Base-by-base conservation (phyloP, 176 grass and related monocot species). In the Puccinellia tenuiflora region DNA sequence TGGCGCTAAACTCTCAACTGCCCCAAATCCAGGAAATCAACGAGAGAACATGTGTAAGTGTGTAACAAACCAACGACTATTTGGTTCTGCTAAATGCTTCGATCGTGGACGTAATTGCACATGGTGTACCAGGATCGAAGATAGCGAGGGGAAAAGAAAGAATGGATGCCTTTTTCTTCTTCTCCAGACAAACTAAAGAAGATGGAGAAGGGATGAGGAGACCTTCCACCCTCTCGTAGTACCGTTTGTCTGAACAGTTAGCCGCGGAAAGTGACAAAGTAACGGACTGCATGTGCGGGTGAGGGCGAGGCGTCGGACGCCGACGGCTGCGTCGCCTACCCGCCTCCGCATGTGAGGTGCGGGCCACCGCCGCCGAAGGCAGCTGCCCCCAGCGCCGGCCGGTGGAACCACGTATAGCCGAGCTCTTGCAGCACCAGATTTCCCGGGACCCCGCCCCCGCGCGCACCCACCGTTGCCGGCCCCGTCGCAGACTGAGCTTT, bases 271-370 rank as follows among this genome's bases (percentile, higher is more conserved):
- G 87, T 47, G 83, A 85, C 83, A 56, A 53, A 52, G 52, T 10
- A 85, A 89, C 87, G 73, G 83, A 85, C 84, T 51, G 88, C 88
- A 84, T 90, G 88, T 90, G 85, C 80, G 64, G n/a, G n/a, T n/a
- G n/a, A n/a, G 68, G 66, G 79, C 66, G 57, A 33, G 9, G 17
- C 24, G 56, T 55, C 16, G 45, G 88, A 86, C 15, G 79, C 38
- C 83, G 88, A 84, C 81, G 81, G 81, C 80, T 35, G 81, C 67
- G 53, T 28, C 68, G 60, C 79, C 40, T 20, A 21, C 53, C 70
- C 70, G 39, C 16, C 35, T 28, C 13, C 18, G 66, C 88, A 87
- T 90, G 88, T 87, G 88, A 84, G 85, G 68, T 75, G 77, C 52
- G 40, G 84, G 62, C 77, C 82, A 76, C 61, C 8, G 43, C 75